These are phyloP conservation scores for Trametes punicea DNA, from an alignment of 768 basidiomycete genomes.

Conservation along the genomic window DNA sequence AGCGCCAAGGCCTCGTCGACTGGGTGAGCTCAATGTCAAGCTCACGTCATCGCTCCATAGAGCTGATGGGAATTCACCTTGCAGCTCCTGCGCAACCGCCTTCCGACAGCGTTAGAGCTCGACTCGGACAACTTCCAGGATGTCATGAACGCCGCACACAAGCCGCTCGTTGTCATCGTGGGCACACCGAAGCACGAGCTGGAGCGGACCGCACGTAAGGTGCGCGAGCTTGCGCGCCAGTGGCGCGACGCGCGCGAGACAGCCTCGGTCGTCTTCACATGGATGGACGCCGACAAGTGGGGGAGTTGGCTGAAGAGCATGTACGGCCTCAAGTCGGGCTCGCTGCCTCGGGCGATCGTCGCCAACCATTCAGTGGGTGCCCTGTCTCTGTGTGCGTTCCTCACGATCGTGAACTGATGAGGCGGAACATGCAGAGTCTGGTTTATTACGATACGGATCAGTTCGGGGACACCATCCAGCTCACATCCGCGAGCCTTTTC, in stretches of 20 bases:
- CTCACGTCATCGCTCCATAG: too few species aligned
- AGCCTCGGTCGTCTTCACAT: conserved; percentile 74
- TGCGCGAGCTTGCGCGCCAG: conserved; percentile 58
- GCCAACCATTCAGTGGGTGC: conserved; percentile 74
- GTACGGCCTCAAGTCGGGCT: conserved; percentile 60
- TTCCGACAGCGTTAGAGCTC: conserved; percentile 73
- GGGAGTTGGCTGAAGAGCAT: conserved; percentile 86
- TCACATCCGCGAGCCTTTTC: conserved; percentile 58
- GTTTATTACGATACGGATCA: conserved; percentile 75
- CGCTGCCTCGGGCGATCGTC: conserved; percentile 53
- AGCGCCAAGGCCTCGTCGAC: conserved; percentile 14
- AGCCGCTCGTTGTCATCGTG: conserved; percentile 77
- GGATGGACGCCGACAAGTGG: conserved; percentile 89
- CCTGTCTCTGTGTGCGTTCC: conserved; percentile 22
- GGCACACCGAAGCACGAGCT: conserved; percentile 38
- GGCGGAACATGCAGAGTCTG: conserved; percentile 44
- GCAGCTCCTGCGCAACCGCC: conserved; percentile 46
- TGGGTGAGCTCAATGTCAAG: conserved; percentile 20
- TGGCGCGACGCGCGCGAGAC: conserved; percentile 31
- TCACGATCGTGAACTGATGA: background rate
- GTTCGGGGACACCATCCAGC: conserved; percentile 48
- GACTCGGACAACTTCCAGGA: conserved; percentile 75
- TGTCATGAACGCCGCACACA: conserved; percentile 78
- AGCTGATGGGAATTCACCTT: too few species aligned
- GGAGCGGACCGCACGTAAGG: conserved; percentile 39